These are phyloP conservation scores for Salix dunnii DNA, from an alignment of 345 rosid genomes.

Conservation along the genomic window DNA sequence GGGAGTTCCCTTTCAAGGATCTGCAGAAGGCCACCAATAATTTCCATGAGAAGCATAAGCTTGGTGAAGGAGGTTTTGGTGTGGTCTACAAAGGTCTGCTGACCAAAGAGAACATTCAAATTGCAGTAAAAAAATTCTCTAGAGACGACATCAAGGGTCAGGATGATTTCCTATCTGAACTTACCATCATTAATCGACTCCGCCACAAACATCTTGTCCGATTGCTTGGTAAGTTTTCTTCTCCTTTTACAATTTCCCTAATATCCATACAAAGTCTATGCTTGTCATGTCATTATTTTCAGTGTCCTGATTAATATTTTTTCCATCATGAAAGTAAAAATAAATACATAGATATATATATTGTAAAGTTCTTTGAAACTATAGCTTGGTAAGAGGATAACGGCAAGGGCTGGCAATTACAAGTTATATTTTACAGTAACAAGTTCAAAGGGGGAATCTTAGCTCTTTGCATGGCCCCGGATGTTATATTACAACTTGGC, in stretches of 20 bases:
- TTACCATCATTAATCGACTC: constrained; percentile 57
- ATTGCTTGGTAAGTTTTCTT: constrained; percentile 35
- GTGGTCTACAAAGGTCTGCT: constrained; percentile 50
- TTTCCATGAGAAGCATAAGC: constrained; percentile 46
- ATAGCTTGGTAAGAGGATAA: background rate
- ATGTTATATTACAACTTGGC: background rate
- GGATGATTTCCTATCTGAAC: constrained; percentile 53
- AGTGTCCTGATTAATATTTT: background rate
- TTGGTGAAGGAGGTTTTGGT: constrained; percentile 60
- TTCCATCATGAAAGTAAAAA: background rate
- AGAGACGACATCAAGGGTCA: constrained; percentile 38
- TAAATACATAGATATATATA: background rate
- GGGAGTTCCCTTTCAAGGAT: constrained; percentile 44
- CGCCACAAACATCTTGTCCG: constrained; percentile 59
- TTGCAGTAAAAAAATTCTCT: constrained; percentile 55
- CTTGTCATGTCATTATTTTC: background rate
- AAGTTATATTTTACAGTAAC: background rate
- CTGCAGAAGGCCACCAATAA: constrained; percentile 59
- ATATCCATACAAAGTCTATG: background rate
- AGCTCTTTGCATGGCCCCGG: background rate
- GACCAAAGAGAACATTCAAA: constrained; percentile 34
- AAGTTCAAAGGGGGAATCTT: background rate
- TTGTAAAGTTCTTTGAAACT: background rate
- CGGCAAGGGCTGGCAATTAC: background rate
- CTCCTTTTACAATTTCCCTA: background rate